phyloP scores from a whole-genome alignment of 2,329 filamentous ascomycete species.

The Pleurostoma richardsiae region DNA sequence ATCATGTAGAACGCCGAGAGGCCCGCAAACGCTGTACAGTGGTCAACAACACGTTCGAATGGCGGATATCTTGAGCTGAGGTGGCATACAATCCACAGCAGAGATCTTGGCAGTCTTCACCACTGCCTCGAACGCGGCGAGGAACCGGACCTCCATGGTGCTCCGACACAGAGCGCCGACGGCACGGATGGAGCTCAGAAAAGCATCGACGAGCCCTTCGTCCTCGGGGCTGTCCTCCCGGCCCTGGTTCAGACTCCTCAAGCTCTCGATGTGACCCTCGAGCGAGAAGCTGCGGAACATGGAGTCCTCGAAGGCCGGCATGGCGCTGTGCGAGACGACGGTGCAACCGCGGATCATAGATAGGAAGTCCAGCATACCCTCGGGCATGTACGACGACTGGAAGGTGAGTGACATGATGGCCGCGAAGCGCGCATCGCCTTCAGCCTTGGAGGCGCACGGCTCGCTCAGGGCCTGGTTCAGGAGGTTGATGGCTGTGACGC shows the following conservation, averaged over 20 bases:
- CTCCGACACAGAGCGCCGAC: conserved; percentile 23
- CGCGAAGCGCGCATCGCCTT: conserved; percentile 30
- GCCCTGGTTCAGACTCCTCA: conserved; percentile 4
- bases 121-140: conserved; percentile 23
- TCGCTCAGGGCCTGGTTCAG: conserved; percentile 26
- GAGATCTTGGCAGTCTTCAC: conserved; percentile 16
- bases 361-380: conserved; percentile 32
- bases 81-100: conserved; percentile 20
- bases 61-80: background rate
- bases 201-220: conserved; percentile 18
- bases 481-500: conserved; percentile 27
- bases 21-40: conserved; percentile 8
- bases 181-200: conserved; percentile 18
- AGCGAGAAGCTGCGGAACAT: conserved; percentile 12
- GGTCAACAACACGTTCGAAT: background rate
- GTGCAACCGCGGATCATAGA: conserved; percentile 31
- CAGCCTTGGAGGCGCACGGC: conserved; percentile 16
- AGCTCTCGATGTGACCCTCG: conserved; percentile 18
- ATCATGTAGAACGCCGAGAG: conserved; percentile 20
- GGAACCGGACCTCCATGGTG: conserved; percentile 20
- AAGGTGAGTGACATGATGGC: conserved; percentile 29
- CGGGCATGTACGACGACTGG: conserved; percentile 31
- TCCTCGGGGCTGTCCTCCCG: conserved; percentile 5
- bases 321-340: conserved; percentile 6
- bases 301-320: conserved; percentile 8